Evolutionary conservation across 1,284 basidiomycete species (phyloP), one percentile per base, ranked within the genome.

Genomic region (Apiotrichum gracile): DNA sequence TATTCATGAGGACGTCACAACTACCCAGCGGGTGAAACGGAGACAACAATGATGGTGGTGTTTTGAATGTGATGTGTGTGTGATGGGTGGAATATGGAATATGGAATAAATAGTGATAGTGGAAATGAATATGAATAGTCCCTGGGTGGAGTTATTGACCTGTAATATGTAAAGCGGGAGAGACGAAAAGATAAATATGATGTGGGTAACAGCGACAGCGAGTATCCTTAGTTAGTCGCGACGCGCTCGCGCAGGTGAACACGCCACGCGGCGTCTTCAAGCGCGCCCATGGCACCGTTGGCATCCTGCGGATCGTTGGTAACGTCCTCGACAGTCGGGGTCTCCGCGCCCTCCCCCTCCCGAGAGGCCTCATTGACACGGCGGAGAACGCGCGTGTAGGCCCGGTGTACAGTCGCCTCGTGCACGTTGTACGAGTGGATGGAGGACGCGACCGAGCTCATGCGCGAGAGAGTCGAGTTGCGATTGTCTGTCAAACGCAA

Each of bases 361-460:
- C 41, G 43, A 10, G 16, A 17, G 9, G n/a, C 25, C 34, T 55
- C 45, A 37, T 34, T 48, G 6, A 58, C 53, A 16, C 52, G 51
- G 2, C 57, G 51, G 9, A 63, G 51, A 8, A 57, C 51, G 16
- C 54, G 52, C 14, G 55, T 49, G 52, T 63, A 63, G 1, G 63
- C 61, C 17, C 51, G 52, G 26, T 60, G 60, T 17, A 65, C 57
- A 0, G 60, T 62, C 31, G 49, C 61, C 34, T 60, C 58, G 51
- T 61, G 56, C 27, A 57, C 26, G 21, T 38, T 38, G 41, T 52
- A 52, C 48, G 51, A 55, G 44, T 46, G 31, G n/a, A 49, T 88
- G 9, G 40, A 44, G 22, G 37, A 42, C 33, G 54, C 39, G 26
- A 49, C 37, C 31, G 42, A 54, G 41, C 49, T 45, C 54, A 51